Conservation (phyloP, 495 filamentous ascomycete species). For the Trichoderma parareesei region DNA sequence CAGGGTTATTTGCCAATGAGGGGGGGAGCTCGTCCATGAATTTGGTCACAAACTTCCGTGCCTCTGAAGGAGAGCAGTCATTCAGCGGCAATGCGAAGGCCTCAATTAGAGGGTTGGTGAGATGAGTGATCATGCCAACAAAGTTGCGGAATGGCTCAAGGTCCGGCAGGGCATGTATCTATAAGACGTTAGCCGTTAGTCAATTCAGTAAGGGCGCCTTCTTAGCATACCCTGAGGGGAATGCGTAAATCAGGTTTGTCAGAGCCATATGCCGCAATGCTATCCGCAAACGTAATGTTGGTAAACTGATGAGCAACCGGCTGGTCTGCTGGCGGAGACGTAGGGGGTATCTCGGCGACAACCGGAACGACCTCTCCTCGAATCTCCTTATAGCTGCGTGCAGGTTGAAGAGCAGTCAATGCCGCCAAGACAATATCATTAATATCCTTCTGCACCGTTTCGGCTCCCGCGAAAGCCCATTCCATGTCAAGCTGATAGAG, state of each 20-base stretch:
- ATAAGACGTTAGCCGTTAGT: slow-evolving; percentile 20
- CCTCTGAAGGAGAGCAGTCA: slow-evolving; percentile 21
- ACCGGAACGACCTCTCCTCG: slow-evolving; percentile 22
- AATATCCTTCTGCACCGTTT: slow-evolving; percentile 12
- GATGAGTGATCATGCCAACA: slow-evolving; percentile 57
- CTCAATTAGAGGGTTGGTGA: slow-evolving; percentile 59
- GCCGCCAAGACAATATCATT: slow-evolving; percentile 9
- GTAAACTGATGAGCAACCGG: slow-evolving; percentile 9
- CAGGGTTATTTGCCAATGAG: slow-evolving; percentile 53
- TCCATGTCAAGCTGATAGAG: slow-evolving; percentile 66
- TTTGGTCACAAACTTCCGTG: slow-evolving; percentile 51
- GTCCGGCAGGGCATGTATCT: slow-evolving; percentile 40
- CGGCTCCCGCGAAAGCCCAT: slow-evolving; percentile 9
- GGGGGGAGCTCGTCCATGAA: slow-evolving; percentile 62
- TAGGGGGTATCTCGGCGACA: neutral
- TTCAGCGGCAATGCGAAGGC: slow-evolving; percentile 54
- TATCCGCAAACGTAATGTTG: slow-evolving; percentile 6
- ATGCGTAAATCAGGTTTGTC: slow-evolving; percentile 88
- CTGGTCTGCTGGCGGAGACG: neutral
- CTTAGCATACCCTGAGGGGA: slow-evolving; percentile 31
- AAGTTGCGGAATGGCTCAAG: slow-evolving; percentile 40
- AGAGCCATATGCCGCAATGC: slow-evolving; percentile 73
- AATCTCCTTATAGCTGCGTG: slow-evolving; percentile 49
- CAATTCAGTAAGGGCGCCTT: no score
- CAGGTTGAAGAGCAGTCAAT: slow-evolving; percentile 32